Conservation (phyloP, 257 asterid genomes). For the Solanum tarijense region DNA sequence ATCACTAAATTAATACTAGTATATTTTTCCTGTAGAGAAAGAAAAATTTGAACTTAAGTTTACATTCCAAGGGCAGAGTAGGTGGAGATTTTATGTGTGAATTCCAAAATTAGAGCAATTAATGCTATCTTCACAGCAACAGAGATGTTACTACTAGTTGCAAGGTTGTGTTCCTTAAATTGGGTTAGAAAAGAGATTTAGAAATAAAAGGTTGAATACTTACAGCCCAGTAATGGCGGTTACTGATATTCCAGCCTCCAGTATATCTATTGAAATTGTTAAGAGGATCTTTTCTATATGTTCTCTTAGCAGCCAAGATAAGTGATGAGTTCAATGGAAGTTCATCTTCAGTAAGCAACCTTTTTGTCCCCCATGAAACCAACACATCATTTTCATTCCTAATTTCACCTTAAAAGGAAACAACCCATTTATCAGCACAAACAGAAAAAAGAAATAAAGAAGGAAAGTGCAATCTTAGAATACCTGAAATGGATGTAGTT, state of each 20-base stretch:
- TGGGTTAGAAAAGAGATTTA: background rate
- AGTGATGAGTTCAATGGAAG: slow-evolving; percentile 47
- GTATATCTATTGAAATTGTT: slow-evolving; percentile 41
- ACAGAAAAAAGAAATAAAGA: no score
- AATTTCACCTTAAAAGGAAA: slow-evolving; percentile 16
- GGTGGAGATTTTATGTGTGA: background rate
- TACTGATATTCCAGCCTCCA: slow-evolving; percentile 89
- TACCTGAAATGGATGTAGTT: slow-evolving; percentile 29
- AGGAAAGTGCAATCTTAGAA: background rate
- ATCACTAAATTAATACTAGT: background rate
- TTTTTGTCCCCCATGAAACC: slow-evolving; percentile 29
- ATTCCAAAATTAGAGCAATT: background rate
- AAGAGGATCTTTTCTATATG: slow-evolving; percentile 64
- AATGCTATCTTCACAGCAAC: background rate
- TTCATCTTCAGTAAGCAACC: slow-evolving; percentile 49
- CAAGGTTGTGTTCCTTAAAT: background rate
- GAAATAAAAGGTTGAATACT: slow-evolving; percentile 11
- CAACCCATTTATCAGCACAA: background rate
- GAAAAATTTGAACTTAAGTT: background rate
- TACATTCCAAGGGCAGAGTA: background rate
- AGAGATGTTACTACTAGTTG: background rate
- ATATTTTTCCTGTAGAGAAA: background rate
- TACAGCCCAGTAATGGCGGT: slow-evolving; percentile 91
- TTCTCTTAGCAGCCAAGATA: slow-evolving; percentile 61
- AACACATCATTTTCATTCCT: slow-evolving; percentile 9